Percentiles rank a stretch among this genome's conserved stretches.
phyloP scores from a whole-genome alignment of 768 basidiomycete species.

The Amanita phalloides region DNA sequence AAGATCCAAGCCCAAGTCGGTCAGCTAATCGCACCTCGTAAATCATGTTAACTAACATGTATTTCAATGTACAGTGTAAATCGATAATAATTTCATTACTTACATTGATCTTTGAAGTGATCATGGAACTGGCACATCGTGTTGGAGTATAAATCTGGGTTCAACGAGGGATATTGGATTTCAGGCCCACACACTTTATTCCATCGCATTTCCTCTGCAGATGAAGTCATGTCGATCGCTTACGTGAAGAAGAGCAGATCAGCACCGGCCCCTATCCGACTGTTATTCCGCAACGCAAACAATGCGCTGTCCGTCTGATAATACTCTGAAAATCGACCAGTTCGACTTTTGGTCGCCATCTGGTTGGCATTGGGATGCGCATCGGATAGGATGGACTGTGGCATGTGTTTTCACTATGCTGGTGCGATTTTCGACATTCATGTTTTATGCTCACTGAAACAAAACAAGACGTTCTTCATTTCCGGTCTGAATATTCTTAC shows the following conservation, averaged over 20 bases:
- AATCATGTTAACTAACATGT: conserved; percentile 26
- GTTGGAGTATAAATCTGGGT: conserved; percentile 15
- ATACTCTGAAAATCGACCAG: conserved; percentile 39
- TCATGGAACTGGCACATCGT: conserved; percentile 27
- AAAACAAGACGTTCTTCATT: conserved; percentile 39
- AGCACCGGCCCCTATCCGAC: background rate
- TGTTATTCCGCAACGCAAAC: background rate
- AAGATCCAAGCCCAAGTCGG: background rate
- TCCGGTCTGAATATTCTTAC: conserved; percentile 34
- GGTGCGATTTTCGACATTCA: conserved; percentile 23
- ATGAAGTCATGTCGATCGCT: background rate
- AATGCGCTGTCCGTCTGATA: conserved; percentile 40
- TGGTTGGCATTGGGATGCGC: conserved; percentile 37
- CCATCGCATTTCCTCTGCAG: too few relatives aligned
- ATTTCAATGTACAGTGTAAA: background rate
- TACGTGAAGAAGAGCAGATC: background rate
- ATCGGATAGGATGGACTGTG: conserved; percentile 55
- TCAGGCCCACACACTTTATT: background rate
- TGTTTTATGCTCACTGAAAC: background rate
- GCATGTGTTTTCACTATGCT: conserved; percentile 41
- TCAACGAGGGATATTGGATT: too few relatives aligned
- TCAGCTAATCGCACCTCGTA: conserved; percentile 24
- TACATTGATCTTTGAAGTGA: conserved; percentile 40
- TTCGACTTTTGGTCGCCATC: conserved; percentile 41
- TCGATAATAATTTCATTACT: conserved; percentile 8